Evolutionary conservation across 306 rosid species (phyloP), one percentile per base, ranked within the genome.

Genomic region (Spatholobus suberectus): DNA sequence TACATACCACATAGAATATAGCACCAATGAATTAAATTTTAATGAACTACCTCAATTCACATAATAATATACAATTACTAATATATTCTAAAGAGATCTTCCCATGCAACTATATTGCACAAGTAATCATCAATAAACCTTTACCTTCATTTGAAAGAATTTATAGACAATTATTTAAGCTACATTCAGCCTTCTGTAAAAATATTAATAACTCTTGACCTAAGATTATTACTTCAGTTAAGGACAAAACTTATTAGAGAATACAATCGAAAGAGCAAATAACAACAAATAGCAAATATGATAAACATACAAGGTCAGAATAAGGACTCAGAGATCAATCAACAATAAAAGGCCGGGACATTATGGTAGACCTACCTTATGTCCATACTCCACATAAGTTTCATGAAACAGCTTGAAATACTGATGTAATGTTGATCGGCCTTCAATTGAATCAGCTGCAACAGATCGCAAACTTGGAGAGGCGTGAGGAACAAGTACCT

Each of bases 381-480:
- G 97, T 49, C 92, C 99, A 86, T 96, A 92, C 79, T 94, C 99
- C 80, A 92, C 99, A 61, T 94, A 96, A 79, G 93, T 92, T 86
- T 94, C 97, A 82, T 92, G 97, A 86, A 94, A 96, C 83, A 94
- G 90, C 88, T 90, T 94, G 97, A 91, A 96, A 86, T 94, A 96
- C 78, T 92, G 94, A 91, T 92, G 95, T 76, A 96, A 89, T 83
- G 89, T 90, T 63, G 94, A 88, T 80, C 98, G 92, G 67, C 98
- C 99, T 90, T 94, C 97, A 43, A 92, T 91, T 51, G 98, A 96
- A 88, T 96, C 99, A 74, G 95, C 94, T 52, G 94, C 82, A 86
- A 94, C 91, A 67, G 94, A 90, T 51, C 91, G 97, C 59, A 94
- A 77, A 90, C 87, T 90, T 74, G 93, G 89, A 82, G 94, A 83